These are phyloP conservation scores for Aspergillus novofumigatus DNA, from an alignment of 2,329 filamentous ascomycete genomes.

Conservation along the genomic window DNA sequence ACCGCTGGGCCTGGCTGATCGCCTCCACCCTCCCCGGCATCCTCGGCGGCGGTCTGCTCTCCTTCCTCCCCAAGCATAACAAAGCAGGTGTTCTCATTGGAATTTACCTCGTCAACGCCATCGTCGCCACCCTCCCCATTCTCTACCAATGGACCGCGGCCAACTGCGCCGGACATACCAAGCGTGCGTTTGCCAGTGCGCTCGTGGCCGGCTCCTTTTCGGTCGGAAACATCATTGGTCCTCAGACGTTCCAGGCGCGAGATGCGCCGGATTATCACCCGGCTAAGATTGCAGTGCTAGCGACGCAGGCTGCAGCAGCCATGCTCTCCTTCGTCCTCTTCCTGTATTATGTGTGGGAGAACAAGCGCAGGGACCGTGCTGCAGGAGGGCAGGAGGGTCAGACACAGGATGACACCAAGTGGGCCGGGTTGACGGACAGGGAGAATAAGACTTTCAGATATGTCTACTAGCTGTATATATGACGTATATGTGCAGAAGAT, in stretches of 20 bases:
- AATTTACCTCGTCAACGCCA: constrained; percentile 44
- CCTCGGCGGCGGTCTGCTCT: constrained; percentile 39
- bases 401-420: constrained; percentile 21
- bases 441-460: constrained; percentile 33
- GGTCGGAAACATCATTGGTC: constrained; percentile 45
- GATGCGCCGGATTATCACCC: constrained; percentile 43
- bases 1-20: constrained; percentile 42
- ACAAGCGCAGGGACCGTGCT: constrained; percentile 22
- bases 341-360: constrained; percentile 28
- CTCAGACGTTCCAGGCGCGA: constrained; percentile 42
- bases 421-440: constrained; percentile 33
- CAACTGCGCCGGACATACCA: constrained; percentile 49
- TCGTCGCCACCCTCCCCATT: constrained; percentile 43
- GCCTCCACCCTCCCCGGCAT: constrained; percentile 46
- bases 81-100: constrained; percentile 42
- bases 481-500: not conserved
- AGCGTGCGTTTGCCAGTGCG: constrained; percentile 47
- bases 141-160: constrained; percentile 46
- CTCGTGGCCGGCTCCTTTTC: constrained; percentile 44
- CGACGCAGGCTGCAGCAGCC: constrained; percentile 31
- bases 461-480: constrained; percentile 23
- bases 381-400: constrained; percentile 8
- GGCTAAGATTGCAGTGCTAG: constrained; percentile 41
- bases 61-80: constrained; percentile 35
- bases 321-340: constrained; percentile 26